These are phyloP conservation scores for Fallopia convolvulus DNA, from an alignment of 148 eudicot genomes.

Conservation along the genomic window DNA sequence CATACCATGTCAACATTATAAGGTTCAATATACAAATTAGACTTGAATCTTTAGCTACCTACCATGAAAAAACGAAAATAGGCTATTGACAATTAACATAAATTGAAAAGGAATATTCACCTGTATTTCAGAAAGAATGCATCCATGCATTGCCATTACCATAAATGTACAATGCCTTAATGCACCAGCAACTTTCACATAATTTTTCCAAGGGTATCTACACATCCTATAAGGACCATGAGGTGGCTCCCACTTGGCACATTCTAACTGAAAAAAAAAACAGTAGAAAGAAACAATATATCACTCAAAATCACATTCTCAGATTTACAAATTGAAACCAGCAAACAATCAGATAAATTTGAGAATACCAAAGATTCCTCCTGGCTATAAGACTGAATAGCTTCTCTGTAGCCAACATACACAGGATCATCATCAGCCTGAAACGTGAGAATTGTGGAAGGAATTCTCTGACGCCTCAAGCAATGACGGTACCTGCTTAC, in stretches of 20 bases:
- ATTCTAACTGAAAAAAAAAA: conserved; percentile 27
- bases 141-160: conserved; percentile 69
- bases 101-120: conserved; percentile 15
- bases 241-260: conserved; percentile 58
- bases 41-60: neutral
- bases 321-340: neutral
- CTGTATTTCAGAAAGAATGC: conserved; percentile 56
- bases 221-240: conserved; percentile 44
- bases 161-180: conserved; percentile 57
- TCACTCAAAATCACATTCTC: neutral
- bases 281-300: neutral
- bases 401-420: conserved; percentile 45
- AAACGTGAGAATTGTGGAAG: conserved; percentile 46
- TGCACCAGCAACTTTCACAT: conserved; percentile 45
- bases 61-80: neutral
- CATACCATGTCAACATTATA: neutral
- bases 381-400: conserved; percentile 37
- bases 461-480: conserved; percentile 34
- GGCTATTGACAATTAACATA: neutral
- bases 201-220: conserved; percentile 46
- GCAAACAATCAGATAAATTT: neutral
- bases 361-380: conserved; percentile 45
- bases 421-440: conserved; percentile 49
- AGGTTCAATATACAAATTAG: neutral
- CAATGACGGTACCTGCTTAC: conserved; percentile 38